Conservation (phyloP, 1,139 yeast species). For the Suhomyces bokatorum region DNA sequence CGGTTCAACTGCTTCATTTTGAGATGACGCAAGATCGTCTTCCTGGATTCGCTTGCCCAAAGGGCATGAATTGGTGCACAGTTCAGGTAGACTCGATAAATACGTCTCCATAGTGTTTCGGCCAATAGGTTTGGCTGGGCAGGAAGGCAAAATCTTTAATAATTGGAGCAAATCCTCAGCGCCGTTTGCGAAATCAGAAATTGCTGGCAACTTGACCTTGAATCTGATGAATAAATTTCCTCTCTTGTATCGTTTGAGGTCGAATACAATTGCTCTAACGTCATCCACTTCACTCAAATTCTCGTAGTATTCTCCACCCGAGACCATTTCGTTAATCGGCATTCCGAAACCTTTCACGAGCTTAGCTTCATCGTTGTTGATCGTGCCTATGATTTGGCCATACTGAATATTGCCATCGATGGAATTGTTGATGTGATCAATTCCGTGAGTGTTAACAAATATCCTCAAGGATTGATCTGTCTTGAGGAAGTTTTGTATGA, state of each 20-base stretch:
- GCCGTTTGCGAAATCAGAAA: conserved; percentile 27
- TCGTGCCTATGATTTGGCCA: conserved; percentile 51
- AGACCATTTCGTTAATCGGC: conserved; percentile 57
- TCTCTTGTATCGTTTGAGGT: conserved; percentile 25
- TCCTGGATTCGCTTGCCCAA: neutral
- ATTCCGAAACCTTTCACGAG: conserved; percentile 54
- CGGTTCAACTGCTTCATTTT: conserved; percentile 7
- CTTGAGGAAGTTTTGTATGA: conserved; percentile 42
- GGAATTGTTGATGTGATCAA: conserved; percentile 23
- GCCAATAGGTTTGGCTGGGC: neutral
- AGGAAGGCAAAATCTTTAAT: conserved; percentile 26
- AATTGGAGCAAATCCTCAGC: conserved; percentile 25
- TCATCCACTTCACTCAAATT: conserved; percentile 20
- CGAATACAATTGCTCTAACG: conserved; percentile 20
- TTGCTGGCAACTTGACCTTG: conserved; percentile 38
- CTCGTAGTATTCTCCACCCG: conserved; percentile 27
- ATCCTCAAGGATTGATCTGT: conserved; percentile 46
- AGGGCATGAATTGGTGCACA: neutral
- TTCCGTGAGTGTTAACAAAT: conserved; percentile 41
- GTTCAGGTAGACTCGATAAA: conserved; percentile 22
- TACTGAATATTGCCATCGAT: conserved; percentile 27
- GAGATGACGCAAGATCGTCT: neutral
- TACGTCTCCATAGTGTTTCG: conserved; percentile 18
- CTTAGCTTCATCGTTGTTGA: conserved; percentile 48
- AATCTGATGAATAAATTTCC: conserved; percentile 47